A percentile compares a stretch with the other conserved stretches of the same genome.
Conservation (phyloP, 2,329 filamentous ascomycete genomes). For the Cladosporium sp. region DNA sequence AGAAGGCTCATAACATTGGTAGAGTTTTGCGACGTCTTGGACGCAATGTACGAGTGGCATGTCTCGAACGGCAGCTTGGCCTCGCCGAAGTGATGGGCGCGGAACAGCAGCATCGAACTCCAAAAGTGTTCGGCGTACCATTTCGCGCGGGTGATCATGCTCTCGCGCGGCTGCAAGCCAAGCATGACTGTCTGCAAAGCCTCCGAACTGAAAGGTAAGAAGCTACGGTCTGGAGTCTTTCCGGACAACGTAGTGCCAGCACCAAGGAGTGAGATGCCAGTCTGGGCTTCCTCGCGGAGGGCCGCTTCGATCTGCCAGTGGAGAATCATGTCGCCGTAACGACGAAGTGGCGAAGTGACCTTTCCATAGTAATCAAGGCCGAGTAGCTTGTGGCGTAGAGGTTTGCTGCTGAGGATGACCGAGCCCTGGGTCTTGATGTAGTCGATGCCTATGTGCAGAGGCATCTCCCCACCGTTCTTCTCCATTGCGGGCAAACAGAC, state of each 20-base stretch:
- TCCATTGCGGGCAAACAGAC: constrained; percentile 35
- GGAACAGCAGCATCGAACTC: constrained; percentile 52
- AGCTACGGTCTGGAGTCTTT: constrained; percentile 20
- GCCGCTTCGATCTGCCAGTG: constrained; percentile 64
- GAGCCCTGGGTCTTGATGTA: constrained; percentile 40
- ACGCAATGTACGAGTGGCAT: constrained; percentile 34
- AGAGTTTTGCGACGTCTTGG: not conserved
- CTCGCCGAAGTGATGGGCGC: constrained; percentile 55
- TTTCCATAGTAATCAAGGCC: constrained; percentile 54
- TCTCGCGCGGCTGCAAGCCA: constrained; percentile 41
- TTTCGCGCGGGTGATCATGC: constrained; percentile 39
- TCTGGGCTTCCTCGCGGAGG: constrained; percentile 51
- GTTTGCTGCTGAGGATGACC: constrained; percentile 43
- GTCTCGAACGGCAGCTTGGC: constrained; percentile 45
- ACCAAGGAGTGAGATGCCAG: constrained; percentile 39
- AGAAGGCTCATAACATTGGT: constrained; percentile 5
- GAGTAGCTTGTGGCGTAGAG: constrained; percentile 48
- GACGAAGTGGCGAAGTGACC: constrained; percentile 57
- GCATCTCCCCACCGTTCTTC: constrained; percentile 32
- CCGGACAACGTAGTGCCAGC: not conserved
- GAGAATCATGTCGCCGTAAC: constrained; percentile 57
- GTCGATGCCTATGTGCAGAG: constrained; percentile 36
- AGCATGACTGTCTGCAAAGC: constrained; percentile 48
- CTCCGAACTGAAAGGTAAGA: constrained; percentile 48
- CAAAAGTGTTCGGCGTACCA: constrained; percentile 42